phyloP scores from a whole-genome alignment of 2,329 filamentous ascomycete species.

The Colletotrichum navitas region DNA sequence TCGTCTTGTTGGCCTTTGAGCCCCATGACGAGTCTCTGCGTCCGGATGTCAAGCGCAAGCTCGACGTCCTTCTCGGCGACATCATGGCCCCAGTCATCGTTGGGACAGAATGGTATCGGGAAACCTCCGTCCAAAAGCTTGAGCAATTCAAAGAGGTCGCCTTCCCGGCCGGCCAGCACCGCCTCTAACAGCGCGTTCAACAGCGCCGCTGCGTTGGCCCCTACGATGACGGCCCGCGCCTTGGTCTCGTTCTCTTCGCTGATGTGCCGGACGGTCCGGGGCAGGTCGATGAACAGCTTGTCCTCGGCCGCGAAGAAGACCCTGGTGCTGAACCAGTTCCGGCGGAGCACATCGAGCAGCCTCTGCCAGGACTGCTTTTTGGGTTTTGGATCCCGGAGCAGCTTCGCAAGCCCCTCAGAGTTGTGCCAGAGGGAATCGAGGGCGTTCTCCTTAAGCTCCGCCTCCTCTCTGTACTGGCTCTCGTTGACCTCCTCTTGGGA shows the following conservation, averaged over 20 bases:
- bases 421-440: slow-evolving; percentile 48
- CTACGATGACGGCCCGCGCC: slow-evolving; percentile 45
- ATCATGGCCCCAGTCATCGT: slow-evolving; percentile 20
- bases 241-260: slow-evolving; percentile 1
- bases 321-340: slow-evolving; percentile 46
- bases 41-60: slow-evolving; percentile 54
- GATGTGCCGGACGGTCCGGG: slow-evolving; percentile 22
- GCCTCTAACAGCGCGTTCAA: slow-evolving; percentile 46
- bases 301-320: slow-evolving; percentile 44
- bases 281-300: slow-evolving; percentile 49
- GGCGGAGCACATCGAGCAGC: slow-evolving; percentile 35
- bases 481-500: slow-evolving; percentile 23
- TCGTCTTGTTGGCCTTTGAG: slow-evolving; percentile 38
- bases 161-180: slow-evolving; percentile 32
- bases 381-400: slow-evolving; percentile 41
- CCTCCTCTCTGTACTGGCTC: slow-evolving; percentile 13
- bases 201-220: slow-evolving; percentile 53
- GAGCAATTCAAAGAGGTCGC: slow-evolving; percentile 47
- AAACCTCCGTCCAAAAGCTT: slow-evolving; percentile 50
- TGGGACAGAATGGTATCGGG: slow-evolving; percentile 46
- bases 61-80: slow-evolving; percentile 42
- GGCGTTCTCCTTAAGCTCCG: slow-evolving; percentile 35
- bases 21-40: slow-evolving; percentile 50
- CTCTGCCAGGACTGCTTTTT: slow-evolving; percentile 12
- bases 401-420: slow-evolving; percentile 47